A percentile compares a stretch with the other conserved stretches of the same genome.
phyloP scores from a whole-genome alignment of 352 stramenopile genomes.

The Hyphochytrium catenoides region DNA sequence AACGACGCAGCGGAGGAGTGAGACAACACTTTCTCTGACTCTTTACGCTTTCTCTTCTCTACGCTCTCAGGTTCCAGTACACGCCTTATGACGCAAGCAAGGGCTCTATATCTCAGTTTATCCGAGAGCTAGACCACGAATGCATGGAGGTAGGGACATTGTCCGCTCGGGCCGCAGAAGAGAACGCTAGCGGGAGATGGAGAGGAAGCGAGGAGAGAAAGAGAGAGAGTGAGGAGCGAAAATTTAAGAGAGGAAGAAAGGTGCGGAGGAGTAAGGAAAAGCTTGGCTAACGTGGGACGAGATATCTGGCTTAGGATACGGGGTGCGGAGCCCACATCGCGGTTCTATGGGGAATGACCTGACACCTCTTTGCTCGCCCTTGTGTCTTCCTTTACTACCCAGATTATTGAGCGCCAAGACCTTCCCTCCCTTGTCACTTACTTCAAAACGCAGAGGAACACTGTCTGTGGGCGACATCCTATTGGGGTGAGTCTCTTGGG shows the following conservation, averaged over 20 bases:
- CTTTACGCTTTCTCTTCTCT: background rate
- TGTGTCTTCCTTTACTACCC: slow-evolving; percentile 1
- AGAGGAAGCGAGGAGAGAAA: no score
- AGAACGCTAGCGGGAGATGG: no score
- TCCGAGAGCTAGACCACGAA: slow-evolving; percentile 77
- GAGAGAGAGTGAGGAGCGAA: no score
- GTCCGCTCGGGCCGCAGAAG: no score
- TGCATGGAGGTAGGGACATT: slow-evolving; percentile 27
- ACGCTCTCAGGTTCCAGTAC: slow-evolving; percentile 50
- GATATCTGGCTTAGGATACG: no score
- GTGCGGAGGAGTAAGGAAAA: no score
- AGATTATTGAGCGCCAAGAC: slow-evolving; percentile 74
- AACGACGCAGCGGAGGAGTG: no score
- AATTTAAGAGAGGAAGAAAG: no score
- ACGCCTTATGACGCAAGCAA: slow-evolving; percentile 50
- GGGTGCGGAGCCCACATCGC: no score
- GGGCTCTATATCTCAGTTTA: slow-evolving; percentile 78
- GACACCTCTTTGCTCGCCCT: background rate
- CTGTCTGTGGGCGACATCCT: slow-evolving; percentile 87
- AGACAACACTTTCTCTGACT: background rate
- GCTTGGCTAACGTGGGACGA: no score
- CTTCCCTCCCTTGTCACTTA: slow-evolving; percentile 76
- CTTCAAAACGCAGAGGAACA: slow-evolving; percentile 80
- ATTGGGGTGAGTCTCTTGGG: slow-evolving; percentile 32
- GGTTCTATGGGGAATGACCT: no score